Conservation (phyloP, 306 rosid species). For the Rubus idaeus region DNA sequence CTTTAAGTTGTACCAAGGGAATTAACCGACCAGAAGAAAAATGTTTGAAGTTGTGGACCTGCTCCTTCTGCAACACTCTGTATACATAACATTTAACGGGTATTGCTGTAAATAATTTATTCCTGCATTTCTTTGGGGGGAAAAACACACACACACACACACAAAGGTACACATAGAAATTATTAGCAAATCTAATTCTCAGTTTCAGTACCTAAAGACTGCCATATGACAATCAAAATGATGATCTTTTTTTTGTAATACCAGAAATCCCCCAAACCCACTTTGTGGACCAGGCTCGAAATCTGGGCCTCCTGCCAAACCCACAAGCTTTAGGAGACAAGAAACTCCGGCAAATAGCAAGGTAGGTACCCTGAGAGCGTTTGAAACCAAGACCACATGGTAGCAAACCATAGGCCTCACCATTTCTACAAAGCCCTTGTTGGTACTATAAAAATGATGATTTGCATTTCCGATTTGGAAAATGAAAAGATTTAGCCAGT, state of each 20-base stretch:
- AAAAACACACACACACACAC: not conserved
- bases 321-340: not conserved
- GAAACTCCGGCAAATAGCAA: not conserved
- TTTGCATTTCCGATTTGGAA: not conserved
- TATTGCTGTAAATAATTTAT: not conserved
- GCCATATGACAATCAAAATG: not conserved
- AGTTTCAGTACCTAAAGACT: not conserved
- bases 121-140: not conserved
- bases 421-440: not conserved
- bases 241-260: not conserved
- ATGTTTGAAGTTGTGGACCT: conserved; percentile 68
- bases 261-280: not conserved
- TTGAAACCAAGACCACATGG: not conserved
- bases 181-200: not conserved
- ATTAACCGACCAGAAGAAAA: conserved; percentile 81
- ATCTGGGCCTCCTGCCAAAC: not conserved
- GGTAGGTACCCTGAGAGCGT: not conserved
- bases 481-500: not conserved
- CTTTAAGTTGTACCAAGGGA: conserved; percentile 41
- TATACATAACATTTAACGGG: conserved; percentile 25
- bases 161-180: not conserved
- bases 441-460: not conserved
- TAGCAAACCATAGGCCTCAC: too few species aligned
- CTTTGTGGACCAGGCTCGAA: not conserved
- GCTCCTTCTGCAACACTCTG: conserved; percentile 77